Evolutionary conservation across 2,329 filamentous ascomycete genomes (phyloP).

Genomic region (Talaromyces sp.): DNA sequence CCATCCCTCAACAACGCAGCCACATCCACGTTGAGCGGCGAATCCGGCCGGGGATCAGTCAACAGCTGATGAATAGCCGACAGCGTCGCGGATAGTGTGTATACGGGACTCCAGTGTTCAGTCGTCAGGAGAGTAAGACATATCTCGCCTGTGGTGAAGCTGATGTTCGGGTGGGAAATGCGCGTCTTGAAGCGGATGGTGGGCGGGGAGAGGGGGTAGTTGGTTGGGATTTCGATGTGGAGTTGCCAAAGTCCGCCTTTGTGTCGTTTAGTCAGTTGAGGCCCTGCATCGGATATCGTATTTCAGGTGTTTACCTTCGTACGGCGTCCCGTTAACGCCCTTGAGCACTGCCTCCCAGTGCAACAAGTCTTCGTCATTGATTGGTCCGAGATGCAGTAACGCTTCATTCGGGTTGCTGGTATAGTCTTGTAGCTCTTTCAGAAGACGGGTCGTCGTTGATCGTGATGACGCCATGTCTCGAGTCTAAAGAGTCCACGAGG

Average conservation of each 20-base stretch:
- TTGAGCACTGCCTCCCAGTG: constrained; percentile 60
- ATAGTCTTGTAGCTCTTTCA: constrained; percentile 60
- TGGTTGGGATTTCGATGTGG: constrained; percentile 66
- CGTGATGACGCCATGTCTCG: constrained; percentile 26
- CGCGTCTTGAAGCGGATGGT: constrained; percentile 76
- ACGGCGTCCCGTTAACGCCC: constrained; percentile 56
- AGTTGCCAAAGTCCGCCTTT: constrained; percentile 77
- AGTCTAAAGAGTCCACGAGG: constrained; percentile 13
- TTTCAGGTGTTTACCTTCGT: constrained; percentile 49
- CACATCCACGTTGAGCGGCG: constrained; percentile 49
- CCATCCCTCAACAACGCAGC: constrained; percentile 45
- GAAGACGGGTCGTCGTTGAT: constrained; percentile 54
- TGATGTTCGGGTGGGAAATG: constrained; percentile 79
- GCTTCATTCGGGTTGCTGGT: constrained; percentile 54
- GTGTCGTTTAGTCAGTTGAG: background rate
- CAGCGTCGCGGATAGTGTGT: constrained; percentile 61
- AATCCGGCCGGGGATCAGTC: constrained; percentile 44
- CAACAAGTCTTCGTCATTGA: constrained; percentile 55
- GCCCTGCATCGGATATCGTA: no score
- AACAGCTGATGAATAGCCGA: constrained; percentile 48
- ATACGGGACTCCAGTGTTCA: constrained; percentile 76
- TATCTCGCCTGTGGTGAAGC: constrained; percentile 76
- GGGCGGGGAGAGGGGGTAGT: constrained; percentile 77
- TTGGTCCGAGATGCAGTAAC: constrained; percentile 54
- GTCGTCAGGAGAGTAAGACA: constrained; percentile 80